These are phyloP conservation scores for Pleurotus salmoneostramineus DNA, from an alignment of 768 basidiomycete genomes.

Conservation along the genomic window DNA sequence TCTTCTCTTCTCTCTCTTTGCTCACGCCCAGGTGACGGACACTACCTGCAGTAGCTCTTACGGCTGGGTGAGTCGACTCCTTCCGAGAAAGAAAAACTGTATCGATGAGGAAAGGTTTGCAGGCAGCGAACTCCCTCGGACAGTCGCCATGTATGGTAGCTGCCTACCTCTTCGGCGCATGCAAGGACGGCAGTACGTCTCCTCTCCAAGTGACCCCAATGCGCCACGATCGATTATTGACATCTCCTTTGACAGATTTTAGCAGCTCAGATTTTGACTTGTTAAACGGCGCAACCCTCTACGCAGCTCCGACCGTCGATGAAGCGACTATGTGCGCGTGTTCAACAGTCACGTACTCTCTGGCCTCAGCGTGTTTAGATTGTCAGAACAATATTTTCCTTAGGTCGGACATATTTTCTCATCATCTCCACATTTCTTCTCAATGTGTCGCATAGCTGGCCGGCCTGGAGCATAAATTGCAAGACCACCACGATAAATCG, in stretches of 20 bases:
- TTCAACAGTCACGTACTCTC: conserved; percentile 50
- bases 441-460: conserved; percentile 37
- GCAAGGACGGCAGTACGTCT: conserved; percentile 23
- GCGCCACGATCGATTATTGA: neutral
- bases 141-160: conserved; percentile 28
- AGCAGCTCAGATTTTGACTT: conserved; percentile 21
- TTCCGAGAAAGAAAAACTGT: conserved; percentile 6
- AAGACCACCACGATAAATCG: conserved; percentile 25
- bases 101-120: neutral
- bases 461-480: conserved; percentile 45
- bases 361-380: conserved; percentile 52
- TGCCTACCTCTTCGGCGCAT: conserved; percentile 26
- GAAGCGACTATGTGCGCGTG: conserved; percentile 44
- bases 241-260: neutral
- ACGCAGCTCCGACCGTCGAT: conserved; percentile 3
- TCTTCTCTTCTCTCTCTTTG: neutral
- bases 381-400: conserved; percentile 46
- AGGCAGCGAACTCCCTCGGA: conserved; percentile 18
- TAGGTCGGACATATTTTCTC: conserved; percentile 20
- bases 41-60: neutral
- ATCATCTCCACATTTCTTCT: neutral
- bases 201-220: neutral
- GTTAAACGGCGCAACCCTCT: conserved; percentile 11
- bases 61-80: conserved; percentile 13
- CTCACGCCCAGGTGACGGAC: neutral